These are phyloP conservation scores for Apiospora saccharicola DNA, from an alignment of 2,329 filamentous ascomycete species.

Conservation along the genomic window DNA sequence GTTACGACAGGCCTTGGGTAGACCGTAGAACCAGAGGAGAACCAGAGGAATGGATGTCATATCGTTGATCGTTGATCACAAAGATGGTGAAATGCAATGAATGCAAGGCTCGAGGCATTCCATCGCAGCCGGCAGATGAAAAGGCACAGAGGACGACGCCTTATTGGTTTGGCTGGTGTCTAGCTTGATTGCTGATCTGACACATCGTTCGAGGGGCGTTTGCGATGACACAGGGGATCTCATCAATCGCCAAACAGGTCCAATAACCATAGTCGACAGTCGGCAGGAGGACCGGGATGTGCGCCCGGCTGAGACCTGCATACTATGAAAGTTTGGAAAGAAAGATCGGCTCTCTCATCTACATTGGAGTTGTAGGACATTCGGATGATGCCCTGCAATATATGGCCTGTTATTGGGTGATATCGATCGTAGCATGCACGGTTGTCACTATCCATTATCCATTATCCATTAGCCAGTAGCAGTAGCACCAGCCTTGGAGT, in stretches of 20 bases:
- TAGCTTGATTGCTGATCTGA: constrained; percentile 7
- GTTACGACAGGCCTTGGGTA: not conserved
- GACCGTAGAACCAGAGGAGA: constrained; percentile 4
- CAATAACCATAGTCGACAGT: not conserved
- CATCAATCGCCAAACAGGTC: constrained; percentile 1
- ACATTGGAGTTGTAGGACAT: not conserved
- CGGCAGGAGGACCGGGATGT: not conserved
- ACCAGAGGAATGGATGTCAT: constrained; percentile 1
- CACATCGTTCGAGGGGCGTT: constrained; percentile 17
- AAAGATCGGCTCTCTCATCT: not conserved
- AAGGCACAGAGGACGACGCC: not conserved
- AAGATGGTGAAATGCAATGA: not conserved
- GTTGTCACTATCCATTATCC: not conserved
- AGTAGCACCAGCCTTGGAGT: not conserved
- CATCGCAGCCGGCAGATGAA: not conserved
- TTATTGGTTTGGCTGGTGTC: not conserved
- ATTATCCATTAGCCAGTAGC: not conserved
- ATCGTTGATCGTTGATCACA: not conserved
- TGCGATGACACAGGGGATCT: constrained; percentile 5
- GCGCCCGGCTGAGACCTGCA: constrained; percentile 7
- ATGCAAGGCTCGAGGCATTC: not conserved
- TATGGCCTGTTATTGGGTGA: not conserved
- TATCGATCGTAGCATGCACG: not conserved
- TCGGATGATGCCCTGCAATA: constrained; percentile 18
- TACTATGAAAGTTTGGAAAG: not conserved